A percentile compares a stretch with the other conserved stretches of the same genome.
Conservation (phyloP, 441 rosid species). For the Daphne laureola region DNA sequence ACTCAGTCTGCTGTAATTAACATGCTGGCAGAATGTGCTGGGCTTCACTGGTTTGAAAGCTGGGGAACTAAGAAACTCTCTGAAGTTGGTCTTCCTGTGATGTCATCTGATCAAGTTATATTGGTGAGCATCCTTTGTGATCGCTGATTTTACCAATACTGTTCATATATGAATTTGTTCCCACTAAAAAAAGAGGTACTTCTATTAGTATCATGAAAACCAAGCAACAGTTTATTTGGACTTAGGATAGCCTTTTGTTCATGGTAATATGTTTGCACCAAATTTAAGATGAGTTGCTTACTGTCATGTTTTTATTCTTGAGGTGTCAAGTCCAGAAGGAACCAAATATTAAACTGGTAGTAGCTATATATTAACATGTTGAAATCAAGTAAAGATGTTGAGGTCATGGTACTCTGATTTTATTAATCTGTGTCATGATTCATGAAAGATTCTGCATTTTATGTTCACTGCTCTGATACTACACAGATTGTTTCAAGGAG, state of each 20-base stretch:
- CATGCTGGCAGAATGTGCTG: constrained; percentile 79
- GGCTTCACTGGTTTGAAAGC: constrained; percentile 84
- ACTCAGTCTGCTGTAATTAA: constrained; percentile 90
- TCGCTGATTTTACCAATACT: not conserved
- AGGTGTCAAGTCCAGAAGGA: no score
- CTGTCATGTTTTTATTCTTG: no score
- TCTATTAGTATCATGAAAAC: not conserved
- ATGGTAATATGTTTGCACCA: not conserved
- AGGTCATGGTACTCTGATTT: not conserved
- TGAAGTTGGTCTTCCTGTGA: constrained; percentile 74
- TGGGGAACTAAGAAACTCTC: constrained; percentile 81
- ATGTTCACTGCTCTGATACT: not conserved
- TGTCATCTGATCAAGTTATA: constrained; percentile 37
- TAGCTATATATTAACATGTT: no score
- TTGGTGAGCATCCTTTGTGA: constrained; percentile 32
- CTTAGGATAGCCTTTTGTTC: no score
- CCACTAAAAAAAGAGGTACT: no score
- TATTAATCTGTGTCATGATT: no score
- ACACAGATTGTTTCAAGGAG: no score
- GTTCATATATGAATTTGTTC: no score
- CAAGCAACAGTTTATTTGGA: no score
- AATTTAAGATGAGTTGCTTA: not conserved
- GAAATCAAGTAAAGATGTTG: not conserved
- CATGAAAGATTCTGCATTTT: not conserved
- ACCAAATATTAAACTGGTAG: no score